Base-by-base conservation (phyloP, 345 rosid species). In the Populus davidiana region DNA sequence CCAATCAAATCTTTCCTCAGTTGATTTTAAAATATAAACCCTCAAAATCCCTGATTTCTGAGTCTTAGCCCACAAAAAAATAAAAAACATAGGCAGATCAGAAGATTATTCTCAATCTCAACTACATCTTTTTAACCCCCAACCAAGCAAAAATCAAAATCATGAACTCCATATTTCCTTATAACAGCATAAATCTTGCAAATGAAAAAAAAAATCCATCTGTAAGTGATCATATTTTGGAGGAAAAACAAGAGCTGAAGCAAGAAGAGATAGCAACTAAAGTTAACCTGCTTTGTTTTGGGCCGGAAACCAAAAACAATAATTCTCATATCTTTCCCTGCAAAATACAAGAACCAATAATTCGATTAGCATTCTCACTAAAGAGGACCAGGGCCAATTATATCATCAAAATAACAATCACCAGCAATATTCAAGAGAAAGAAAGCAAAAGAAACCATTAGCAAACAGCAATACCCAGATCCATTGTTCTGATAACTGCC, bases 271-370 rank as follows among this genome's bases (percentile, higher is more conserved):
- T 56, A 23, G 25, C 25, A 23, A 12, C n/a, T 59, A 23, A 59
- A 66, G 50, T 72, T 78, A 36, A 94, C 99, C 99, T 90, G 95
- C 90, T 86, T 94, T 82, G 88, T 92, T 76, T 85, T 86, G 50
- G 99, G 95, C 79, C 83, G 98, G 80, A 96, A 96, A 78, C 98
- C 97, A 82, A 92, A 92, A 54, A 96, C 98, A 75, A 96, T 82
- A 71, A 94, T 86, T 83, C 97, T 91, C 99, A 96, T 93, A 85
- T 96, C 99, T 83, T 93, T 96, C 75, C 99, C 99, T 96, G 85
- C 80, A 83, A 83, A 83, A 81, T 12, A 25, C 47, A 77, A 54
- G 54, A 73, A 70, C 59, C 16, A 43, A 5, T 38, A 68, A 72
- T 44, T 41, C 38, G 36, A n/a, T 29, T 43, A 44, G 71, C 25